Conservation (phyloP, 129 eudicot species). For the Arctium lappa region DNA sequence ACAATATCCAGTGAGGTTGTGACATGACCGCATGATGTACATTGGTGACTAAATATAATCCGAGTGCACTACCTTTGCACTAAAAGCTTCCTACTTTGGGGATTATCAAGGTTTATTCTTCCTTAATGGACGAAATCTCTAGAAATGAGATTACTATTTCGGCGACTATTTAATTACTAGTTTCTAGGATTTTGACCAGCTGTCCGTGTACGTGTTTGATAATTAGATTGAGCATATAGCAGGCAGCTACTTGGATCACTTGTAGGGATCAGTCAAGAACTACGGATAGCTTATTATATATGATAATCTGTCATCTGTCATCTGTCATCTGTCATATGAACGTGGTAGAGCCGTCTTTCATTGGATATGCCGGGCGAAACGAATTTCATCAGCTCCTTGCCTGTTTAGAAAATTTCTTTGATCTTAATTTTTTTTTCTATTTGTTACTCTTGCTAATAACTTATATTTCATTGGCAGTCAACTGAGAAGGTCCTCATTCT, state of each 20-base stretch:
- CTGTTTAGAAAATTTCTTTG: neutral
- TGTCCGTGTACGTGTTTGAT: neutral
- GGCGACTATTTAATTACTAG: neutral
- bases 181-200: neutral
- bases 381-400: neutral
- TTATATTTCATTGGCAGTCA: constrained; percentile 53
- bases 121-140: neutral
- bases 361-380: neutral
- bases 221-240: neutral
- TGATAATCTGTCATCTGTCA: neutral
- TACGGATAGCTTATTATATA: neutral
- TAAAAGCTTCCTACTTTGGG: neutral
- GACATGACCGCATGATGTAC: neutral
- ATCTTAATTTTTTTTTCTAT: neutral
- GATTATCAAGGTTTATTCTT: neutral
- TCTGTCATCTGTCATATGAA: neutral
- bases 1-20: neutral
- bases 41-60: neutral
- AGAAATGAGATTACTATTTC: neutral
- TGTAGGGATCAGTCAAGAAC: neutral
- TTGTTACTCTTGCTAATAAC: neutral
- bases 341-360: neutral
- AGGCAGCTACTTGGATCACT: neutral
- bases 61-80: neutral
- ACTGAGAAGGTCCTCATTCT: constrained; percentile 80